Evolutionary conservation across 257 asterid species (phyloP).

Genomic region (Linaria vulgaris): DNA sequence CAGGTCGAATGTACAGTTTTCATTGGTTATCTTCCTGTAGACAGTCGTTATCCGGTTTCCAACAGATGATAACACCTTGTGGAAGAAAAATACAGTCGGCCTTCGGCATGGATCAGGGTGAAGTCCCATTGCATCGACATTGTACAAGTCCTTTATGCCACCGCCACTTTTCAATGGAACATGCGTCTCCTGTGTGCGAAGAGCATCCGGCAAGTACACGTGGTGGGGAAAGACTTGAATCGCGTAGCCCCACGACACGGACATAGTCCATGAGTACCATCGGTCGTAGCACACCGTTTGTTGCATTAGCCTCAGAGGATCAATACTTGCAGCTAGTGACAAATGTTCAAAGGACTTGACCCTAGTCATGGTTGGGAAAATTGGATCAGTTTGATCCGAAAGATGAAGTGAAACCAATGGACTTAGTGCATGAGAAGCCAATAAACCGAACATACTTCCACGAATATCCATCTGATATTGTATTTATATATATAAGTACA

Average conservation of each 20-base stretch:
- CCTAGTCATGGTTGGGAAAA: constrained; percentile 62
- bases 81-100: constrained; percentile 54
- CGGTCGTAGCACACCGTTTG: constrained; percentile 77
- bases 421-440: constrained; percentile 63
- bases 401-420: constrained; percentile 78
- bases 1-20: constrained; percentile 53
- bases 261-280: constrained; percentile 75
- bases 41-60: constrained; percentile 31
- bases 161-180: constrained; percentile 52
- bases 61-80: constrained; percentile 28
- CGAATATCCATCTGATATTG: constrained; percentile 65
- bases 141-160: constrained; percentile 26
- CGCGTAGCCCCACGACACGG: constrained; percentile 87
- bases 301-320: constrained; percentile 67
- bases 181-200: constrained; percentile 53
- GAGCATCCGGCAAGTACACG: constrained; percentile 44
- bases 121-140: constrained; percentile 33
- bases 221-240: constrained; percentile 56
- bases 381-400: constrained; percentile 47
- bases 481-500: no score
- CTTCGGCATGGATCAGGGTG: constrained; percentile 58
- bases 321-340: constrained; percentile 44
- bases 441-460: constrained; percentile 65
- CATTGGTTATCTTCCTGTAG: constrained; percentile 40
- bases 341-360: constrained; percentile 50